Conservation (phyloP, 2,329 filamentous ascomycete species). For the Paramyrothecium roridum region DNA sequence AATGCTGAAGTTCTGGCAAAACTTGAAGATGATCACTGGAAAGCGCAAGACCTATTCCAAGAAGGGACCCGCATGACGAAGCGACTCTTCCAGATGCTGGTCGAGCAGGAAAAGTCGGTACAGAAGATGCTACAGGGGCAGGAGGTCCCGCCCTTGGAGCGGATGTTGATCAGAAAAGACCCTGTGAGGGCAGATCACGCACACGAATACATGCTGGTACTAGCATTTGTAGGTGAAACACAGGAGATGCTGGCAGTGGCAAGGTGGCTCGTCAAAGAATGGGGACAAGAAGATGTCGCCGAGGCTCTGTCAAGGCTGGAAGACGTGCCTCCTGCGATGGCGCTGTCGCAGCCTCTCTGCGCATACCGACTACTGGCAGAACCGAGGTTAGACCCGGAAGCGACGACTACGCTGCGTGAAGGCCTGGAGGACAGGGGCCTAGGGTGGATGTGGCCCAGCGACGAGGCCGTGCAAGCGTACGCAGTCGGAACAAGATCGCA, state of each 20-base stretch:
- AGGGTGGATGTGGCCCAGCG: constrained; percentile 35
- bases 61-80: constrained; percentile 19
- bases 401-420: constrained; percentile 25
- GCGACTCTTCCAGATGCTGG: constrained; percentile 20
- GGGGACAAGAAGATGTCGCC: constrained; percentile 28
- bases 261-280: constrained; percentile 55
- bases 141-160: constrained; percentile 26
- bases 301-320: constrained; percentile 31
- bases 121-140: constrained; percentile 11
- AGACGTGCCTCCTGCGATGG: constrained; percentile 26
- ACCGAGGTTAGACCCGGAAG: constrained; percentile 31
- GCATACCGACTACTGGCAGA: constrained; percentile 47
- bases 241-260: constrained; percentile 55
- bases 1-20: too few species aligned
- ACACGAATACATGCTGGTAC: constrained; percentile 60
- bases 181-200: constrained; percentile 32
- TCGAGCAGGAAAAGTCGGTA: constrained; percentile 16
- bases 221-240: constrained; percentile 59
- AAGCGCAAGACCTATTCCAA: constrained; percentile 11
- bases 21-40: not conserved
- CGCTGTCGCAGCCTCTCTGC: constrained; percentile 37
- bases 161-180: constrained; percentile 28
- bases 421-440: constrained; percentile 18
- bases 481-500: constrained; percentile 15
- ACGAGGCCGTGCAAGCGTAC: constrained; percentile 30